Percentiles rank a stretch among this genome's conserved stretches.
Conservation (phyloP, 805 yeast species). For the Lipomyces orientalis region DNA sequence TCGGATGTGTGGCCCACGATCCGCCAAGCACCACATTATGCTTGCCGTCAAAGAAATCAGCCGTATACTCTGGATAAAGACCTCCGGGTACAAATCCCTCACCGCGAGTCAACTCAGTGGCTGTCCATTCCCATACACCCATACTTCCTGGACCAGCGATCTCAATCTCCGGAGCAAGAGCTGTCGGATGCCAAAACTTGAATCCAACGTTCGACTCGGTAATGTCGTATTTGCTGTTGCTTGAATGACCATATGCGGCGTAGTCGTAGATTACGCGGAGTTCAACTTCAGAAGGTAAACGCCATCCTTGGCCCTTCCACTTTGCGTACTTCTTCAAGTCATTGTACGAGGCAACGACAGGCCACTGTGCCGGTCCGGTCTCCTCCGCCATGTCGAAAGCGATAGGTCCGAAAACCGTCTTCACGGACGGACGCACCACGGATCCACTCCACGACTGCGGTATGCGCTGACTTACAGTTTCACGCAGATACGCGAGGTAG, state of each 20-base stretch:
- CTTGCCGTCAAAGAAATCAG: constrained; percentile 40
- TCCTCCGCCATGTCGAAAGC: constrained; percentile 10
- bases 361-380: constrained; percentile 31
- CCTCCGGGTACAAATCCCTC: constrained; percentile 27
- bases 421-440: constrained; percentile 24
- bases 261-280: constrained; percentile 32
- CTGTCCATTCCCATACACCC: constrained; percentile 41
- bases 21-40: constrained; percentile 41
- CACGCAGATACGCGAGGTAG: constrained; percentile 22
- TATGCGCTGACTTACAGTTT: constrained; percentile 2
- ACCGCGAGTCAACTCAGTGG: constrained; percentile 27
- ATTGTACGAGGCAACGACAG: constrained; percentile 36
- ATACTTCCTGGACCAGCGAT: constrained; percentile 32
- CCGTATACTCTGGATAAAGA: constrained; percentile 39
- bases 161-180: constrained; percentile 7
- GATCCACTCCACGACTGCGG: constrained; percentile 33
- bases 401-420: constrained; percentile 33
- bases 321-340: constrained; percentile 30
- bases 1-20: constrained; percentile 38
- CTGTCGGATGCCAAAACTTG: constrained; percentile 36
- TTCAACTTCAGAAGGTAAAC: constrained; percentile 37
- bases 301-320: constrained; percentile 31
- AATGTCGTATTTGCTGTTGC: constrained; percentile 19
- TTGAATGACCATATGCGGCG: constrained; percentile 2
- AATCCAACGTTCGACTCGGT: constrained; percentile 34